A percentile compares a stretch with the other conserved stretches of the same genome.
Conservation (phyloP, 768 basidiomycete species). For the Antrodiella citrinella region DNA sequence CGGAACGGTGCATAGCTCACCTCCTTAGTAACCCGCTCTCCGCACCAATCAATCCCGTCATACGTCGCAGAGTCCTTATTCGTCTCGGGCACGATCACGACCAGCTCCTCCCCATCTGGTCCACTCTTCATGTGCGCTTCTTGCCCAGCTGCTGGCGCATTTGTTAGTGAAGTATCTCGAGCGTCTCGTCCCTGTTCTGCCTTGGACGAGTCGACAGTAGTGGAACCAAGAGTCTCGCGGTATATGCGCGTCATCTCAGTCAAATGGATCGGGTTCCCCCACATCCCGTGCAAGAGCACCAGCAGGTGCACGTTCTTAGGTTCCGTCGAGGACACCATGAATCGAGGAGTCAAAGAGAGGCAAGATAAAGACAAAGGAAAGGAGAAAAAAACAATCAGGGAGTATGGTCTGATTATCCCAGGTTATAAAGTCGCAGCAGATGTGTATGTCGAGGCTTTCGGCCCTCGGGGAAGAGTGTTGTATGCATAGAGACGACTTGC, state of each 20-base stretch:
- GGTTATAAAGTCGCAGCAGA: no score
- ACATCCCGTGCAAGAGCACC: conserved; percentile 59
- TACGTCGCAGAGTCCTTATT: conserved; percentile 65
- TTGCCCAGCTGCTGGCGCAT: no score
- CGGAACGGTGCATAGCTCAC: conserved; percentile 30
- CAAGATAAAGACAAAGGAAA: neutral
- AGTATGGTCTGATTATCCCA: no score
- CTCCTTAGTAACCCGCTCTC: conserved; percentile 74
- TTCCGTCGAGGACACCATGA: neutral
- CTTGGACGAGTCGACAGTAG: neutral
- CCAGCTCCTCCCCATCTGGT: conserved; percentile 38
- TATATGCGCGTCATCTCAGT: conserved; percentile 48
- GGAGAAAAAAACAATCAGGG: no score
- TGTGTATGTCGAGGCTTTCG: no score
- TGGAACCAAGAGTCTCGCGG: conserved; percentile 29
- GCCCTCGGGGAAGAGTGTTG: no score
- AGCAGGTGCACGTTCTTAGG: conserved; percentile 31
- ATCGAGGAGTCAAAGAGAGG: neutral
- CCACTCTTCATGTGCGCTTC: conserved; percentile 15
- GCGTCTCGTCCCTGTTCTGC: conserved; percentile 6
- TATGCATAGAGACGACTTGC: neutral
- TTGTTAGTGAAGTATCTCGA: neutral
- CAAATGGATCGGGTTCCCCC: conserved; percentile 69
- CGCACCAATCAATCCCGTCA: conserved; percentile 81
- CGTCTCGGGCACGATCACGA: conserved; percentile 56